phyloP scores from a whole-genome alignment of 805 yeast species.

The Yarrowia sp. region DNA sequence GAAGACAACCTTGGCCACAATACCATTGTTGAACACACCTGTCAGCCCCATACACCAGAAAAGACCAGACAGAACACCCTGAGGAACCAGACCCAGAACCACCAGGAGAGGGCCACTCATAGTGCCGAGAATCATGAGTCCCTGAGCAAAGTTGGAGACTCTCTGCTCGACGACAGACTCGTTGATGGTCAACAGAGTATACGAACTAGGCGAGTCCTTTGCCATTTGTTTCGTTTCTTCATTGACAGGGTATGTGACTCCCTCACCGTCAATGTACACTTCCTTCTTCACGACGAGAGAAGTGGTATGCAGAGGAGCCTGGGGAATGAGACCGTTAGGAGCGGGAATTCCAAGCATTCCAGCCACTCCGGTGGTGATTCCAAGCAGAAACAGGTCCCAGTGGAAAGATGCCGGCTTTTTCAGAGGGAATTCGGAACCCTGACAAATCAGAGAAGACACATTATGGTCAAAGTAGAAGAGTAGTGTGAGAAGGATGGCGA shows the following conservation, averaged over 20 bases:
- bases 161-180: conserved; percentile 85
- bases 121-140: conserved; percentile 79
- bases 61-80: conserved; percentile 89
- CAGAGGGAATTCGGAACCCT: conserved; percentile 78
- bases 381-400: conserved; percentile 86
- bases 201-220: conserved; percentile 31
- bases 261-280: conserved; percentile 39
- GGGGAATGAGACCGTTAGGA: conserved; percentile 96
- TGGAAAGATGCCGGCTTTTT: conserved; percentile 90
- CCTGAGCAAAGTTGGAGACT: conserved; percentile 83
- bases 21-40: conserved; percentile 72
- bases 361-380: conserved; percentile 83
- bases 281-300: conserved; percentile 64
- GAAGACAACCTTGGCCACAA: conserved; percentile 67
- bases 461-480: conserved; percentile 95
- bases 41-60: conserved; percentile 92
- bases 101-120: conserved; percentile 88
- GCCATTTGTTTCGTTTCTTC: conserved; percentile 39
- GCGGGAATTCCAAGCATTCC: conserved; percentile 93
- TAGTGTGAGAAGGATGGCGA: conserved; percentile 83
- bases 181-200: conserved; percentile 45
- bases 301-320: conserved; percentile 91
- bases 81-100: conserved; percentile 86
- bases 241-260: conserved; percentile 7
- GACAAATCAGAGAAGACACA: conserved; percentile 92